These are phyloP conservation scores for Colletotrichum sp. DNA, from an alignment of 2,329 filamentous ascomycete genomes.

Conservation along the genomic window DNA sequence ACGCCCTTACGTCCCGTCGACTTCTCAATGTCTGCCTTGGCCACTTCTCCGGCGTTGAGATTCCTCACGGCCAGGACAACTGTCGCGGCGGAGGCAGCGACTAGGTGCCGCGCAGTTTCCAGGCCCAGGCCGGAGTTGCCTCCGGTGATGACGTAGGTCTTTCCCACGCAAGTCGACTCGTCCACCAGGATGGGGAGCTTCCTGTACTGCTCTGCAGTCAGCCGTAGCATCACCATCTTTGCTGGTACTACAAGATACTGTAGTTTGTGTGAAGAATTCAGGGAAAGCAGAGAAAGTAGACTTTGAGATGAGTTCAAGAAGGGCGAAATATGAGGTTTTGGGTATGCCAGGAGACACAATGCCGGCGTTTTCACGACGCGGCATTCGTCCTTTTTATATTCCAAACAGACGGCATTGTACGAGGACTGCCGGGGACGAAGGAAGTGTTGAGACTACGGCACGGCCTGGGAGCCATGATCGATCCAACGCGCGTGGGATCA, in stretches of 20 bases:
- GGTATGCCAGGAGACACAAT: neutral
- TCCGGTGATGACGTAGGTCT: conserved; percentile 35
- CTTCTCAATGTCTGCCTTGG: conserved; percentile 2
- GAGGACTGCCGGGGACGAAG: neutral
- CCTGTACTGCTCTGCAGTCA: conserved; percentile 6
- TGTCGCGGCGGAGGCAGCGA: conserved; percentile 29
- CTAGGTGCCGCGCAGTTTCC: conserved; percentile 37
- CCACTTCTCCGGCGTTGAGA: conserved; percentile 5
- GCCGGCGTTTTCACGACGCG: neutral
- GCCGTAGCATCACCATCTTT: conserved; percentile 10
- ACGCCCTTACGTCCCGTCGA: neutral
- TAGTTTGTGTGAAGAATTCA: too few species aligned
- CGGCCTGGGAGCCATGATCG: neutral
- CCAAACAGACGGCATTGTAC: neutral
- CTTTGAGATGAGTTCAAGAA: neutral
- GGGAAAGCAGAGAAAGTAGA: neutral
- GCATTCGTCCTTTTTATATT: neutral
- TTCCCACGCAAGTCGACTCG: neutral
- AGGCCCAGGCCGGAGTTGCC: conserved; percentile 39
- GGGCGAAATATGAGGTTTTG: neutral
- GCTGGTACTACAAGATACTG: neutral
- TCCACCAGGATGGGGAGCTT: conserved; percentile 10
- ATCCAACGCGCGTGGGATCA: neutral
- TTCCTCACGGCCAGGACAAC: conserved; percentile 38
- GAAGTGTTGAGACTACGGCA: neutral